Evolutionary conservation across 768 basidiomycete species (phyloP), one percentile per base, ranked within the genome.

Genomic region (Cystobasidium onofrii): DNA sequence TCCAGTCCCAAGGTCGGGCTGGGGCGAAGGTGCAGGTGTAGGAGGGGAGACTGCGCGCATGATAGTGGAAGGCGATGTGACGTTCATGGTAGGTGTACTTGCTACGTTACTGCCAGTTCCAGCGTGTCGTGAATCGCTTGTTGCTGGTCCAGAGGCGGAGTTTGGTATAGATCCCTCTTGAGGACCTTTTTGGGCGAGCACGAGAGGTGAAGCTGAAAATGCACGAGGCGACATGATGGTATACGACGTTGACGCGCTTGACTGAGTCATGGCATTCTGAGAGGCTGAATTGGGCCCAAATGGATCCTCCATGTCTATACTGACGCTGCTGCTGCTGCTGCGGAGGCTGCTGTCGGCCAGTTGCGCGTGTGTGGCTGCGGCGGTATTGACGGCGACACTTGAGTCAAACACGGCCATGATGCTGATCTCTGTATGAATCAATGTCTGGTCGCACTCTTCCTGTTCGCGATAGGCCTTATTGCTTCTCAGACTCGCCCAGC

Each of bases 11-110:
- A 44, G 25, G 17, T 63, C 64, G 7, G 73, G 73, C 54, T 74
- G 73, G 23, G 73, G 73, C 57, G 73, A 74, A 1, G 73, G 64
- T 6, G 73, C 73, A 20, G 73, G 73, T 25, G 73, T 74, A 31
- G 73, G 73, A 13, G 60, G 73, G 29, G 57, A 60, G 33, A 60
- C 57, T 15, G 57, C 57, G 23, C 57, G 57, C 12, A 60, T 29
- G 27, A 60, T 60, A 20, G 57, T 29, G 15, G 57, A 60, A 27
- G 57, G 57, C 6, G 57, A 29, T 7, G 57, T 34, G 25, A 60
- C 29, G 31, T 13, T 34, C 33, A 34, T 60, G 57, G 57, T 29
- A 20, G 27, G 10, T 3, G 23, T 23, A 15, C 17, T 4, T 29
- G 25, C 31, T 12, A 12, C 12, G 31, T 12, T 23, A 29, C 4